A percentile compares a stretch with the other conserved stretches of the same genome.
These are phyloP conservation scores for Diaporthe vaccinii DNA, from an alignment of 2,329 filamentous ascomycete genomes.

Conservation along the genomic window DNA sequence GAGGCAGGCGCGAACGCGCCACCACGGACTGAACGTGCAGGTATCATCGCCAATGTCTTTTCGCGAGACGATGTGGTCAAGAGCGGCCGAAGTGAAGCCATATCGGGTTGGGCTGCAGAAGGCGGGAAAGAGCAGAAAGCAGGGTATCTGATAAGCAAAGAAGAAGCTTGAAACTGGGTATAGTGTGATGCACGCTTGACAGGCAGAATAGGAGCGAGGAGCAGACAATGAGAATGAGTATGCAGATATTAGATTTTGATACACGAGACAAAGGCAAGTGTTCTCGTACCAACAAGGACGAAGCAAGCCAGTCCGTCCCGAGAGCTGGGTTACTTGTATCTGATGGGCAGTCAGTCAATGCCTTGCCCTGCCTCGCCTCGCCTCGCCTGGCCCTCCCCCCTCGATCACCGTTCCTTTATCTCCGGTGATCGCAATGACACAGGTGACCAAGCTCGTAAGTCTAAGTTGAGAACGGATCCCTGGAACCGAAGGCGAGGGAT, in stretches of 20 bases:
- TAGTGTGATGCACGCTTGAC: slow-evolving; percentile 33
- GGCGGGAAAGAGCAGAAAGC: not conserved
- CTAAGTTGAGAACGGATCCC: slow-evolving; percentile 32
- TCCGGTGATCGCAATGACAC: slow-evolving; percentile 41
- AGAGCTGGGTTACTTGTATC: slow-evolving; percentile 30
- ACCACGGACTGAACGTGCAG: slow-evolving; percentile 21
- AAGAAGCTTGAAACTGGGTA: slow-evolving; percentile 5
- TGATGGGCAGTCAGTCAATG: slow-evolving; percentile 19
- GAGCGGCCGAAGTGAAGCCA: slow-evolving; percentile 39
- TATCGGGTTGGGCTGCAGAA: slow-evolving; percentile 14
- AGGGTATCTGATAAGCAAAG: slow-evolving; percentile 29
- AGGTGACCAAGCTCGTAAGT: slow-evolving; percentile 26
- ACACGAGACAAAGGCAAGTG: slow-evolving; percentile 19
- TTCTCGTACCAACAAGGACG: slow-evolving; percentile 6
- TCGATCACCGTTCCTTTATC: slow-evolving; percentile 37
- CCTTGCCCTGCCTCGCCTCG: not conserved
- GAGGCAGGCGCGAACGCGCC: slow-evolving; percentile 31
- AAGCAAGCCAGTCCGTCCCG: not conserved
- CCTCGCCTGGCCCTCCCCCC: not conserved
- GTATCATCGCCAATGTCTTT: slow-evolving; percentile 22
- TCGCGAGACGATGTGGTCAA: slow-evolving; percentile 9
- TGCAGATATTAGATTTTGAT: slow-evolving; percentile 4
- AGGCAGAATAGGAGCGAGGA: not conserved
- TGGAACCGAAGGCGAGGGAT: slow-evolving; percentile 25
- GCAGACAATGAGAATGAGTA: not conserved